Evolutionary conservation across 139 green algal species (phyloP), one percentile per base, ranked within the genome.

Genomic region (Spirogloea muscicola): DNA sequence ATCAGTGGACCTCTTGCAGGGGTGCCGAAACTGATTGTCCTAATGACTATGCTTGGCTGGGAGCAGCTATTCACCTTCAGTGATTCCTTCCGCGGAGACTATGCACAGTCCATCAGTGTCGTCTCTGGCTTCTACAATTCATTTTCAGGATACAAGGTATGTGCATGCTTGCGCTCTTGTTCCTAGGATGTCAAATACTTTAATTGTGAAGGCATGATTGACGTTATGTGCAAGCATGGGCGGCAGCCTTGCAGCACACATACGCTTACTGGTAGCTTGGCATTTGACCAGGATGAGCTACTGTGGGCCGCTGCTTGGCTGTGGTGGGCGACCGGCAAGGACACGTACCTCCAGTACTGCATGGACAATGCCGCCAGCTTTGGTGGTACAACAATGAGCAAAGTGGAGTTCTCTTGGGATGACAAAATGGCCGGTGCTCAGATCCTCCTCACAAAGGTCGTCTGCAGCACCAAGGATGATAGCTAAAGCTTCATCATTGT

Each of bases 291-390:
- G 31, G 63, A 77, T 34, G 69, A 77, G 69, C 69, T 77, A 18
- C 57, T 77, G 36, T 77, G 69, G 69, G 69, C 69, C 37, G 69
- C 69, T 25, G 58, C 69, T 18, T 77, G 69, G 69, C 69, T 77
- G 31, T 76, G 60, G 29, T 59, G 69, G 0, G 57, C 69, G 3
- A 76, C 69, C 18, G 60, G 44, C 16, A 46, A 61, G 10, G 31
- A 27, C 25, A 25, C 9, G 9, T 74, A 74, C 49, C 65, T 74
- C 16, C 29, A 74, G 44, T 76, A 60, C 41, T 16, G 51, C 1
- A 36, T 7, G 1, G 21, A 10, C 13, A 39, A 44, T 13, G 52
- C 65, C 13, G 52, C 34, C 21, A 21, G 33, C 21, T 66, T 52
- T 5, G 1, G 60, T 4, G 52, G 52, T 18, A 36, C 42, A 40